Base-by-base conservation (phyloP, 352 stramenopile species). In the Globisporangium spinosum region DNA sequence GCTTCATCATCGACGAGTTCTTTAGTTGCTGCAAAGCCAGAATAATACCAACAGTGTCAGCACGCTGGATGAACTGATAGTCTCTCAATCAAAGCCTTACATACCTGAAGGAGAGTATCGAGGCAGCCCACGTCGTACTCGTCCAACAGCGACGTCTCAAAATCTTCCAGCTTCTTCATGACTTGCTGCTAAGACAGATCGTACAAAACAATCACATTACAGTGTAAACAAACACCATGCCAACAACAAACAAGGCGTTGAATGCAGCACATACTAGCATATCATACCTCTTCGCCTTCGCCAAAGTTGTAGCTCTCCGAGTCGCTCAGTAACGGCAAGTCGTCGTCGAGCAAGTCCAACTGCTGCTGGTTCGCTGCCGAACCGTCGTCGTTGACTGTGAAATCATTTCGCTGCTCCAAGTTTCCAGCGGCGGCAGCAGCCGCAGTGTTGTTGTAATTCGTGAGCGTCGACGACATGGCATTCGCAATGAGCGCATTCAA, bases 141-240 rank as follows among this genome's bases (percentile, higher is more conserved):
- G 56, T 95, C 83, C 34, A 95, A 73, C 51, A 95, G 67, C n/a
- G 86, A 94, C 55, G 86, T 83, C 65, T 95, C 88, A 70, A 95
- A 93, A 72, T 95, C 88, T 56, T 95, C 88, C 47, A 95, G 75
- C 66, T 91, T 93, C 73, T 89, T 89, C 85, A 95, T 94, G 57
- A 95, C 88, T 69, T 89, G 73, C 76, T 95, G 80, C 81, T 90
- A 79, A 69, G 74, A 55, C 47, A 61, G 68, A 65, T 22, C 61
- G 55, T 29, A 67, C 20, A n/a, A 34, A 70, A 70, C 35, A 55
- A 66, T 62, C 58, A 10, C 58, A 68, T 55, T 22, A 67, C 51
- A 55, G 40, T 47, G 77, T 78, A 69, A 74, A 47, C 43, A 58
- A 60, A 60, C 68, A 49, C 56, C 47, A 62, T 23, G 7, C 38